Base-by-base conservation (phyloP, 495 filamentous ascomycete genomes). In the Penicillium robsamsonii region DNA sequence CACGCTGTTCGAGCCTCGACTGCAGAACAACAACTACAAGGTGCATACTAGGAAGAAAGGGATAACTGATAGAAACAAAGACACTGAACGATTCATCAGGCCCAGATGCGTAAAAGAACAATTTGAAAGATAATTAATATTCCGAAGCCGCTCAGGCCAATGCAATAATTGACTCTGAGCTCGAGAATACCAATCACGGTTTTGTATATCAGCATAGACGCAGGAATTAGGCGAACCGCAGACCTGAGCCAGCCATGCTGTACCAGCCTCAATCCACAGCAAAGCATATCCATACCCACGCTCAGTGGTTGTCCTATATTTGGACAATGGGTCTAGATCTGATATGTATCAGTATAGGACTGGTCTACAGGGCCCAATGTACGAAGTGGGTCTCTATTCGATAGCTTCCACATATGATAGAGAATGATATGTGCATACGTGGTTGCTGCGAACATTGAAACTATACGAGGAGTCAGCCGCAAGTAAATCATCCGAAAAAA, bases 191-290 rank as follows among this genome's bases (percentile, higher is more conserved):
- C 30, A 50, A 49, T 57, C 18, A 44, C 41, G 45, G 50, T 38
- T 49, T 54, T 49, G 38, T 48, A 49, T 50, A 54, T 40, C 57
- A 59, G 45, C 51, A 55, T 50, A 45, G 29, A 49, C 15, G 29
- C 50, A 49, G n/a, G 35, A 29, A 49, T 44, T 15, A 58, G 35
- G 46, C 51, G 35, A 59, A 59, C 57, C 24, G n/a, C 27, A 55
- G 46, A 45, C 22, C 29, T 29, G 22, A 50, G 29, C 57, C 45
- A 50, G 38, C 45, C 50, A 46, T 45, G 44, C 38, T 50, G 38
- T 59, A 55, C 22, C 57, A 59, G 57, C 50, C 50, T 55, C 57
- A 41, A 55, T 40, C 33, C 37, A 48, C 29, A 50, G 45, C 37
- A 44, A 46, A 47, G 22, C 9, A 53, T 53, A 35, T 44, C 37